Evolutionary conservation across 495 filamentous ascomycete species (phyloP).

Genomic region (Chaetomidium leptoderma): DNA sequence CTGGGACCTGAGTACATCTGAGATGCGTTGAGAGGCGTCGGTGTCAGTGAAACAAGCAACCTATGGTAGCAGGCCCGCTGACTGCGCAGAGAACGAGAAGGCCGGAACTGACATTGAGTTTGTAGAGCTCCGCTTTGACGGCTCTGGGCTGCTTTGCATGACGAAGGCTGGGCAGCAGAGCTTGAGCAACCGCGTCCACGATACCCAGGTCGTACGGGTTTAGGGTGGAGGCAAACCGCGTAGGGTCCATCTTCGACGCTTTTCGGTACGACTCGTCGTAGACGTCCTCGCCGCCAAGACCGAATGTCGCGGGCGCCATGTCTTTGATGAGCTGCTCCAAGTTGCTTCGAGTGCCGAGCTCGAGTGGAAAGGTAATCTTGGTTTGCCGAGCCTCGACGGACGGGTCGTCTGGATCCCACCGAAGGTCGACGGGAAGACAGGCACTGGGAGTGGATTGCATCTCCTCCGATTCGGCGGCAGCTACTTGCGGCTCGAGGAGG

Average conservation of each 20-base stretch:
- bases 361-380: too few relatives aligned
- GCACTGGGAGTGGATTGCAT: too few relatives aligned
- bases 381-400: too few relatives aligned
- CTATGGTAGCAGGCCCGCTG: too few relatives aligned
- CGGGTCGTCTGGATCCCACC: too few relatives aligned
- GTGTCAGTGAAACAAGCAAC: too few relatives aligned
- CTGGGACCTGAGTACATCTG: slow-evolving; percentile 47
- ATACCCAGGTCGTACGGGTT: slow-evolving; percentile 51
- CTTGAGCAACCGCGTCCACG: slow-evolving; percentile 45
- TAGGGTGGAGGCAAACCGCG: slow-evolving; percentile 47
- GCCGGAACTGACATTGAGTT: slow-evolving; percentile 50
- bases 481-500: too few relatives aligned
- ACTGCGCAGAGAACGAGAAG: slow-evolving; percentile 15
- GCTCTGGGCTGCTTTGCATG: slow-evolving; percentile 11
- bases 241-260: slow-evolving; percentile 43
- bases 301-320: slow-evolving; percentile 48
- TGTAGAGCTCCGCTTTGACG: slow-evolving; percentile 50
- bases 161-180: slow-evolving; percentile 42
- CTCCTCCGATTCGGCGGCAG: too few relatives aligned
- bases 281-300: slow-evolving; percentile 41
- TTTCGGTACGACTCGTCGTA: slow-evolving; percentile 49
- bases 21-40: too few relatives aligned
- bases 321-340: slow-evolving; percentile 35
- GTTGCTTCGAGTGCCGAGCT: too few relatives aligned
- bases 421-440: too few relatives aligned